Evolutionary conservation across 139 green algal genomes (phyloP).

Genomic region (Coccomyxa sp.): DNA sequence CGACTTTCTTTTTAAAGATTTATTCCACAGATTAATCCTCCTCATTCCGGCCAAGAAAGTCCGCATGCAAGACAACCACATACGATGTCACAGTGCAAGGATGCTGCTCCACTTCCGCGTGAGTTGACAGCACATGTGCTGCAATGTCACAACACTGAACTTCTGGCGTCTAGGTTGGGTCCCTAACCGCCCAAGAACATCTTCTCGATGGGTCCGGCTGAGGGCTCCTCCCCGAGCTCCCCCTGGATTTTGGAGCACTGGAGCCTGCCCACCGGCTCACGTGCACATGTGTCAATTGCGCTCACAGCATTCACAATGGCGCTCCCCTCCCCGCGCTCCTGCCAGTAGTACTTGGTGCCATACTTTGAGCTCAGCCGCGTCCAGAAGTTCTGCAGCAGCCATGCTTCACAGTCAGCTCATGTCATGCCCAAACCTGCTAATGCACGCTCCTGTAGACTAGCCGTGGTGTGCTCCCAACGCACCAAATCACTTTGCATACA

Average conservation of each 20-base stretch:
- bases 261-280: conserved; percentile 54
- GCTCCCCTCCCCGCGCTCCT: conserved; percentile 79
- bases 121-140: no score
- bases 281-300: conserved; percentile 74
- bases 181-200: not conserved
- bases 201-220: conserved; percentile 4
- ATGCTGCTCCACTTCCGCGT: no score
- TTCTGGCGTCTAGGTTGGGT: no score
- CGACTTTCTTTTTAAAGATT: no score
- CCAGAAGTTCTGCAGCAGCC: conserved; percentile 78
- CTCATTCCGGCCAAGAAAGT: no score
- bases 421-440: not conserved
- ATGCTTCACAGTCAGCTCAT: not conserved
- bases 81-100: no score
- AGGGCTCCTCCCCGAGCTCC: conserved; percentile 32
- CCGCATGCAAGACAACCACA: no score
- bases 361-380: conserved; percentile 83
- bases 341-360: conserved; percentile 95
- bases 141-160: no score
- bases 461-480: no score
- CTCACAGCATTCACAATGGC: conserved; percentile 81
- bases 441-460: no score
- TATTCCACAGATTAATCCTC: no score
- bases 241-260: conserved; percentile 69
- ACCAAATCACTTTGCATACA: no score